Evolutionary conservation across 140 eudicot species (phyloP), one percentile per base, ranked within the genome.

Genomic region (Oenanthe javanica): DNA sequence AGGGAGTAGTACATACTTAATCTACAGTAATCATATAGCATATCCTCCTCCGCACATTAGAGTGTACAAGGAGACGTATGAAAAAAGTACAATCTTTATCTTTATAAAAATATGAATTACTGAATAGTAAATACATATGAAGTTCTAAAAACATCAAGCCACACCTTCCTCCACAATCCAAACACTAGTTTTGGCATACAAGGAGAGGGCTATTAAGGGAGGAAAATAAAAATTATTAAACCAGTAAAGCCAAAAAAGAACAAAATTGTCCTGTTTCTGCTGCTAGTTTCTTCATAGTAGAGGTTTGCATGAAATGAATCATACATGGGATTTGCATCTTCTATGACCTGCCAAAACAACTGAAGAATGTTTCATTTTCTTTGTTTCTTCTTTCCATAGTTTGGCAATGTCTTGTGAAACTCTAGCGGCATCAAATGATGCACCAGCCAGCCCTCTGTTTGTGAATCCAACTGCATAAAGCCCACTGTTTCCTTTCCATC

Each of bases 381-480:
- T 86, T 7, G 92, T 87, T 90, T 94, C 97, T 79, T 84, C 85
- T 81, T 84, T 90, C 97, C 98, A 92, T 36, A 90, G 87, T 76
- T 82, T 84, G 48, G 89, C 93, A 80, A 94, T 92, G 54, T 94
- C 96, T 85, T 90, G 82, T 77, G 98, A 89, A n/a, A 94, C 93
- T 86, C 83, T 89, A 21, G 82, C 76, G 54, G 98, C 97, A 84
- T 94, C 98, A 75, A 84, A 75, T 23, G 98, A 90, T 81, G 97
- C 98, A 84, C 98, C 97, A 16, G 91, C 87, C 18, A 94, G 85
- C 14, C 98, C 98, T 88, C 90, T 86, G 77, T 90, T 89, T 66
- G 97, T 90, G 90, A 94, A 94, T n/a, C 98, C 98, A 72, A 90
- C 98, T 71, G 97, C 90, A 80, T 94, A 94, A n/a, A 94, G 70